Base-by-base conservation (phyloP, 306 rosid genomes). In the Rubus idaeus region DNA sequence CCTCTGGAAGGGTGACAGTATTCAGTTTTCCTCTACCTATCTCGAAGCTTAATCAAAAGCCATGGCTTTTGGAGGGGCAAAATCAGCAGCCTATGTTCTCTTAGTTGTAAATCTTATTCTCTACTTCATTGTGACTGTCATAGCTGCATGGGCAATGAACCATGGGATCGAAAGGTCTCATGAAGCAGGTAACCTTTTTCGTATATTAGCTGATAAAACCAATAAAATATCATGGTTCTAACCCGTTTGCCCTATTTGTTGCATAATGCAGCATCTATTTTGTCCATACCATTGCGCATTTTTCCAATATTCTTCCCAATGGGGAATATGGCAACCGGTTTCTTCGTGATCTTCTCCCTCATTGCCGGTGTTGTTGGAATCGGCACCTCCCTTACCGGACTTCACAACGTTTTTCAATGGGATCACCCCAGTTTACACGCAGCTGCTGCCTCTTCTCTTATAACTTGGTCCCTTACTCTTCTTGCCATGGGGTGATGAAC, bases 361-460 rank as follows among this genome's bases (percentile, higher is more conserved):
- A 62, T 92, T 78, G 96, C 97, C 58, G 97, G 96, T n/a, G 94
- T 95, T 70, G 89, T 95, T 74, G 99, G 99, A 23, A 78, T 86
- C 82, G 79, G 81, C 55, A 92, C 96, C 37, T 92, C 99, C 39
- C 45, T 90, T 75, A 86, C 82, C 37, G 97, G 94, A 75, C 82
- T 95, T 73, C 68, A 82, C 20, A 88, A 92, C 76, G 81, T 91
- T 77, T 39, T 68, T 37, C 68, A 56, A 45, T 86, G 97, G 97
- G n/a, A 84, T 76, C 52, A 44, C 66, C 75, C 90, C 12, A 86
- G 80, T 77, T 39, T 88, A 8, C 80, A 89, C 78, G 52, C 94
- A 37, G 99, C 97, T 5, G 89, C 94, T 39, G 82, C 86, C 73
- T 87, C 97, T 71, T 95, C 97, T 81, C 77, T 90, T 35, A 74